phyloP scores from a whole-genome alignment of 345 rosid species.

The Brassica incana region DNA sequence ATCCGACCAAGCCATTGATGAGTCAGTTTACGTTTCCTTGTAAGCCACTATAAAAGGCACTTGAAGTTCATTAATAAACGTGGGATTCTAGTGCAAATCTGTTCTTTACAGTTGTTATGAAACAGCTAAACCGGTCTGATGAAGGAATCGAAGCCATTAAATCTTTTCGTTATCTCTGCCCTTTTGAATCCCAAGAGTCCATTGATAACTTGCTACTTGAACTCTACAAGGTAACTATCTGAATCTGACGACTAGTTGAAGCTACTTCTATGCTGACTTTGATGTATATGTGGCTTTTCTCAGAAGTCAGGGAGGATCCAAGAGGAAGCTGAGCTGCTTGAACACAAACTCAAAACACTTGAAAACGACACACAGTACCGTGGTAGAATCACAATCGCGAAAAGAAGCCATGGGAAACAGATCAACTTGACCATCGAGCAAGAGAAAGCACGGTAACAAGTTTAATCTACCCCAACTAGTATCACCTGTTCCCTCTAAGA shows the following conservation, averaged over 20 bases:
- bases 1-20: slow-evolving; percentile 2
- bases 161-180: slow-evolving; percentile 70
- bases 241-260: not conserved
- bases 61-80: no score
- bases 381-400: not conserved
- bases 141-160: slow-evolving; percentile 89
- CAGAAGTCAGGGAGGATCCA: slow-evolving; percentile 33
- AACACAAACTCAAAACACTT: slow-evolving; percentile 24
- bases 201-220: slow-evolving; percentile 83
- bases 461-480: not conserved
- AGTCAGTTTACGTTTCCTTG: no score
- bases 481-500: not conserved
- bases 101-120: slow-evolving; percentile 73
- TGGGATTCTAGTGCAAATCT: no score
- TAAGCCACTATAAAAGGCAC: no score
- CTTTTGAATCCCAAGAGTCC: slow-evolving; percentile 71
- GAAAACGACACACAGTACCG: not conserved
- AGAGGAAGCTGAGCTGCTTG: slow-evolving; percentile 35
- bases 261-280: not conserved
- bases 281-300: not conserved
- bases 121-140: slow-evolving; percentile 58
- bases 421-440: slow-evolving; percentile 18
- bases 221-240: slow-evolving; percentile 61
- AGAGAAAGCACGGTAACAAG: slow-evolving; percentile 19
- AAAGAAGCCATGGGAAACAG: slow-evolving; percentile 1